Conservation (phyloP, 306 rosid species). For the Cucumis cinereus region DNA sequence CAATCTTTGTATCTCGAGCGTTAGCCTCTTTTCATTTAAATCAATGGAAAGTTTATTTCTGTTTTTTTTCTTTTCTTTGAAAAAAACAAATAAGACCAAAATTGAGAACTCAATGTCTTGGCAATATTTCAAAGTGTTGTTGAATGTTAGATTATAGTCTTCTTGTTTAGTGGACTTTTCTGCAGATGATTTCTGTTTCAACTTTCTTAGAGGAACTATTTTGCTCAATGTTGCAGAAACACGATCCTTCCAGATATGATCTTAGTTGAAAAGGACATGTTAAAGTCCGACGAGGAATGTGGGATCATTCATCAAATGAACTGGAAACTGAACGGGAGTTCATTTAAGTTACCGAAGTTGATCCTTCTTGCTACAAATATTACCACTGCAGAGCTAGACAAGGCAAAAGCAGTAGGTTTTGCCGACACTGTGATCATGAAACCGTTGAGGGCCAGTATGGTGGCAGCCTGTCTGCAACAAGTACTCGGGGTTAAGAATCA, state of each 20-base stretch:
- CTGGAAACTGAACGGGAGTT: slow-evolving; percentile 57
- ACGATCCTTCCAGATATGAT: slow-evolving; percentile 54
- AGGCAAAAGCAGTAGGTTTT: slow-evolving; percentile 66
- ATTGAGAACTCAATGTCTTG: neutral
- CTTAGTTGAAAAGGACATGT: slow-evolving; percentile 77
- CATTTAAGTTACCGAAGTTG: slow-evolving; percentile 51
- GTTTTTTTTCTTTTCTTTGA: too few relatives aligned
- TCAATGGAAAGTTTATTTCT: too few relatives aligned
- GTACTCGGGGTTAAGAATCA: slow-evolving; percentile 69
- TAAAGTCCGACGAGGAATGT: slow-evolving; percentile 63
- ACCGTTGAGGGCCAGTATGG: slow-evolving; percentile 92
- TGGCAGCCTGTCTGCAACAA: slow-evolving; percentile 97
- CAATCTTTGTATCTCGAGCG: too few relatives aligned
- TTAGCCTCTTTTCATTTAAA: too few relatives aligned
- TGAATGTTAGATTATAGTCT: neutral
- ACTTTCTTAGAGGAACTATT: neutral
- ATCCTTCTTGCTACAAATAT: slow-evolving; percentile 85
- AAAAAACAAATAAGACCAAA: too few relatives aligned
- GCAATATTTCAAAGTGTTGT: neutral
- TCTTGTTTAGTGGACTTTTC: neutral
- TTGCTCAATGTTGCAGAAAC: slow-evolving; percentile 29
- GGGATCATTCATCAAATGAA: slow-evolving; percentile 37
- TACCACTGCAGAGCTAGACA: slow-evolving; percentile 42
- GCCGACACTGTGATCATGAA: slow-evolving; percentile 91
- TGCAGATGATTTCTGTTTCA: neutral